phyloP scores from a whole-genome alignment of 1,284 basidiomycete species.

The Marasmius fiardii region DNA sequence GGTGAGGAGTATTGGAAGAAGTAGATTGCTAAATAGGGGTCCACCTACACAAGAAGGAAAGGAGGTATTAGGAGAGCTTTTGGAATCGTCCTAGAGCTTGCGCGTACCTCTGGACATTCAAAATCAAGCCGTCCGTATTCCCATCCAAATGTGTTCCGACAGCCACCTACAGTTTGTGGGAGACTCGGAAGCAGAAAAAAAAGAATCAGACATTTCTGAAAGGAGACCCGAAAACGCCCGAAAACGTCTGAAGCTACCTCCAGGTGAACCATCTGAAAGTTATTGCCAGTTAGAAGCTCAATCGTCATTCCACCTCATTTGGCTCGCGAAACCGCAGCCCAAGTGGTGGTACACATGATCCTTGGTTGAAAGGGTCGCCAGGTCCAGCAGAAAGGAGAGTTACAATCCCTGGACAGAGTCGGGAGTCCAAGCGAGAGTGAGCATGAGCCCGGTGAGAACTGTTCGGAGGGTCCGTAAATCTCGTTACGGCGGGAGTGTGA shows the following conservation, averaged over 20 bases:
- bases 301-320: slow-evolving; percentile 68
- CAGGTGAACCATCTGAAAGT: slow-evolving; percentile 66
- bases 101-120: slow-evolving; percentile 65
- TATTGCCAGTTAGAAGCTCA: slow-evolving; percentile 78
- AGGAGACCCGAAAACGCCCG: no score
- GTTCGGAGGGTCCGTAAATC: no score
- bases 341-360: slow-evolving; percentile 51
- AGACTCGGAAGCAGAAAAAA: background rate
- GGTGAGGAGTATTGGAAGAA: slow-evolving; percentile 73
- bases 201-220: no score
- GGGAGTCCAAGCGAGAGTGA: slow-evolving; percentile 31
- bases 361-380: slow-evolving; percentile 52
- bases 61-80: background rate
- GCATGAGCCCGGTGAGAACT: slow-evolving; percentile 22
- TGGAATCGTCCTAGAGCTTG: no score
- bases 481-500: no score
- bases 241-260: no score
- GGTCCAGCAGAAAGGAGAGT: slow-evolving; percentile 54
- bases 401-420: slow-evolving; percentile 45
- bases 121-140: slow-evolving; percentile 62
- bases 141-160: slow-evolving; percentile 50
- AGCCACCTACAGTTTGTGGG: slow-evolving; percentile 35
- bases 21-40: slow-evolving; percentile 70
- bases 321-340: slow-evolving; percentile 46
- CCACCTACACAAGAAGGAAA: slow-evolving; percentile 41